Conservation (phyloP, 257 asterid species). For the Penstemon eatonii region DNA sequence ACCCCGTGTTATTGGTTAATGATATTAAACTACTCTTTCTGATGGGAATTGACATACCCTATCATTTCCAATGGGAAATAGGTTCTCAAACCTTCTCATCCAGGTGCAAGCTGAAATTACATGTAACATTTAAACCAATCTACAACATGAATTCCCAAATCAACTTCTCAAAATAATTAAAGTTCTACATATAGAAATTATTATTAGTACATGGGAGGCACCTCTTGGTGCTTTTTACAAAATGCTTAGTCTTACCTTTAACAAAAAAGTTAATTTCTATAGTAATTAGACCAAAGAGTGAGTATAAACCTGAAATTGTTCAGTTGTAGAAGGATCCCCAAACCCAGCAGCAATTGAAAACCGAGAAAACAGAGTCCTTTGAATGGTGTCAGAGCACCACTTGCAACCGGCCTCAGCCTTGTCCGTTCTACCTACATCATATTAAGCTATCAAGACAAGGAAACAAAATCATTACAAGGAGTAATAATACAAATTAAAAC, state of each 20-base stretch:
- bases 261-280: neutral
- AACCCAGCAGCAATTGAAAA: constrained; percentile 79
- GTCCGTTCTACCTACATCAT: constrained; percentile 90
- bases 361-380: constrained; percentile 87
- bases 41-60: neutral
- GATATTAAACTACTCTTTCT: neutral
- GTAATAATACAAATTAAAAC: constrained; percentile 17
- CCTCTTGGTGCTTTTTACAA: too few relatives aligned
- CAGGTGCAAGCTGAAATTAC: constrained; percentile 10
- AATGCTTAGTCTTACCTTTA: too few relatives aligned
- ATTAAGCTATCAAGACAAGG: constrained; percentile 42
- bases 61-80: too few relatives aligned
- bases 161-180: constrained; percentile 7
- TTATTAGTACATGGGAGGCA: too few relatives aligned
- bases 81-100: neutral
- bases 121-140: neutral
- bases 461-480: constrained; percentile 16
- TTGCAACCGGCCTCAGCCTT: constrained; percentile 82
- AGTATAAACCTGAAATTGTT: constrained; percentile 71
- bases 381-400: constrained; percentile 80
- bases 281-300: constrained; percentile 20
- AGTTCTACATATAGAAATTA: too few relatives aligned
- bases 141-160: neutral
- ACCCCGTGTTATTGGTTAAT: neutral
- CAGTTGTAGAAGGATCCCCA: constrained; percentile 84